Evolutionary conservation across 139 green algal genomes (phyloP), one percentile per base, ranked within the genome.

Genomic region (Yamagishiella unicocca): DNA sequence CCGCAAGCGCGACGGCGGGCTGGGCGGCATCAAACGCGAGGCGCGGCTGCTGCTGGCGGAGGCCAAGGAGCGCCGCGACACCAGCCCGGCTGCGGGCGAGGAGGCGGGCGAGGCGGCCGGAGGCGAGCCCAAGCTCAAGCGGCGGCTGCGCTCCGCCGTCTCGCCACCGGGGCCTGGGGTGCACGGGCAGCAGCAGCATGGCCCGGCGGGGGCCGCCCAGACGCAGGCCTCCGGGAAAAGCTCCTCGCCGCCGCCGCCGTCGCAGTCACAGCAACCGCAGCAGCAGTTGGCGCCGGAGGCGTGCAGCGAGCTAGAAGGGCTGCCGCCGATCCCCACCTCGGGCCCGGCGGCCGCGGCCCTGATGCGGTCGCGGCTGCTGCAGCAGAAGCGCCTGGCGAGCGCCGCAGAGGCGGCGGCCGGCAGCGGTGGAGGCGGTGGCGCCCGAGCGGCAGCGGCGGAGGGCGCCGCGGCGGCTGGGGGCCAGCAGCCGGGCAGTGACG

Each of bases 1-100:
- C 79, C 79, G 79, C 58, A 85, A 85, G 58, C 79, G 79, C 79
- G 61, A 84, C 77, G 77, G 61, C 61, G 79, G 79, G 40, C 27
- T 75, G 38, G 79, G 79, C 40, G 79, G 79, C 61, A 85, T 85
- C 42, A 85, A 85, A 43, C 79, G 79, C 1, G 79, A 85, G 58
- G 79, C 79, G 40, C 27, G 61, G 43, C 79, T 85, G 42, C 79
- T 85, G 61, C 61, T 85, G 79, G 79, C 79, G 40, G 79, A 75
- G 40, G 79, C 79, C 0, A 37, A 46, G 40, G 61, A 55, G 53
- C 79, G 79, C 2, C 33, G 61, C 27, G 42, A 29, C 29, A 70
- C 53, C 40, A 72, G 55, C 24, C 37, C 43, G 27, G 40, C 12
- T 4, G 79, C 6, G 10, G 79, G 25, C 29, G 79, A 35, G 24